Base-by-base conservation (phyloP, 176 grass and related monocot species). In the Thinopyrum elongatum region DNA sequence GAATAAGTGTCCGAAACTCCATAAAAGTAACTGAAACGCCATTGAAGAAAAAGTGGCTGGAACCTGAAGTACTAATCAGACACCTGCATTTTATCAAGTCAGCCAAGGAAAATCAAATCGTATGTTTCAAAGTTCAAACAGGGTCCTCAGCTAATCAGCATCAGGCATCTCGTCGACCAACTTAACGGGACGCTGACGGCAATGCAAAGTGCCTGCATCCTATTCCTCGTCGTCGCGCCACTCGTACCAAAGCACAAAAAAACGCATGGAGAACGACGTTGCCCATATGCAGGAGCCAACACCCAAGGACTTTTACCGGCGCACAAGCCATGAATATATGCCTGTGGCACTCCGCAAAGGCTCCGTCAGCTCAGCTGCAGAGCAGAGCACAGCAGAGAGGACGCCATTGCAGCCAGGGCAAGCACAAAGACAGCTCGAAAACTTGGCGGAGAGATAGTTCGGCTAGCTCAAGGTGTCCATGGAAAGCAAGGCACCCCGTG, bases 321-420 rank as follows among this genome's bases (percentile, higher is more conserved):
- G 36, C 36, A 62, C 65, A 89, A 83, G 87, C 61, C 49, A 87
- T 76, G 82, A 60, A 83, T 87, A 83, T 87, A 95, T 98, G 87
- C 89, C 29, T 76, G 36, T 16, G 35, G 33, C 81, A 85, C 83
- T 62, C 84, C 76, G 81, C 76, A 46, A 46, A 87, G 38, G 10
- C 34, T 44, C 74, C 34, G 30, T 62, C 25, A 79, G 80, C 74
- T 57, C 79, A 89, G 57, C 74, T 74, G 65, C 16, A 28, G n/a
- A 17, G 74, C 14, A 35, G 27, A 34, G 19, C 36, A 46, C 39
- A 81, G 70, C 75, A 57, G 30, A 53, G 16, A 77, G 83, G 79
- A 60, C 88, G 82, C 69, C 74, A 84, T 25, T 49, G 28, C 58
- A 44, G 28, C 15, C 84, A 90, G 62, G 84, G 36, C 82, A 84